Conservation (phyloP, 345 rosid genomes). For the Schrenkiella parvula region DNA sequence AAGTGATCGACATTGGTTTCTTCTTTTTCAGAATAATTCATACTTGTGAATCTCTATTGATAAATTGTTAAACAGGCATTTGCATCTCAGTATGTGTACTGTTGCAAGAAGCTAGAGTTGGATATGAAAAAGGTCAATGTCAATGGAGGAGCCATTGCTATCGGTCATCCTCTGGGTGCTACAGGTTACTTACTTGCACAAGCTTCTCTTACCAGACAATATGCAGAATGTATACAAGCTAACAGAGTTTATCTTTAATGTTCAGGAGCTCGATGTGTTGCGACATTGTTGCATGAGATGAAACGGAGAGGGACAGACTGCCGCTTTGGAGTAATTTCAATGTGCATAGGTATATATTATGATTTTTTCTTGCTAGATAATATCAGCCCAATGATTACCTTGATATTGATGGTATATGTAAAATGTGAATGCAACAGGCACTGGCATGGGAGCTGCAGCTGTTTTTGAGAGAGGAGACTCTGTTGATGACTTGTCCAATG, state of each 20-base stretch:
- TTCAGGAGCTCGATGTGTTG: slow-evolving; percentile 87
- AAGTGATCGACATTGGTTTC: background rate
- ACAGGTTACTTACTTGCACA: slow-evolving; percentile 51
- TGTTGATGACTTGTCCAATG: slow-evolving; percentile 49
- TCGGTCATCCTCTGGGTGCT: slow-evolving; percentile 95
- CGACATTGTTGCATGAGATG: slow-evolving; percentile 85
- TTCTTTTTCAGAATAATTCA: background rate
- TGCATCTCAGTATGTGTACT: slow-evolving; percentile 91
- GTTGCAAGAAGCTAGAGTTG: slow-evolving; percentile 70
- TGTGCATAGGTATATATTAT: slow-evolving; percentile 77
- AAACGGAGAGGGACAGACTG: slow-evolving; percentile 84
- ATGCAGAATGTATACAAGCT: background rate
- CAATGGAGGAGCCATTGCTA: slow-evolving; percentile 94
- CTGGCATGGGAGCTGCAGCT: slow-evolving; percentile 93
- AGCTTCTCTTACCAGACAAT: background rate
- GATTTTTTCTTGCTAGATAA: background rate
- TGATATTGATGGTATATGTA: background rate
- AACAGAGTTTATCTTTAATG: slow-evolving; percentile 1
- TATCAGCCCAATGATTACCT: background rate
- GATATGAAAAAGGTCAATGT: slow-evolving; percentile 75
- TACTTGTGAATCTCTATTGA: background rate
- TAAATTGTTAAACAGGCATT: slow-evolving; percentile 58
- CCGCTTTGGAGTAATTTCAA: slow-evolving; percentile 84
- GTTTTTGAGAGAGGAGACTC: slow-evolving; percentile 81
- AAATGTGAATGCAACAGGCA: slow-evolving; percentile 38